Conservation (phyloP, 306 rosid species). For the Trifolium subterraneum region DNA sequence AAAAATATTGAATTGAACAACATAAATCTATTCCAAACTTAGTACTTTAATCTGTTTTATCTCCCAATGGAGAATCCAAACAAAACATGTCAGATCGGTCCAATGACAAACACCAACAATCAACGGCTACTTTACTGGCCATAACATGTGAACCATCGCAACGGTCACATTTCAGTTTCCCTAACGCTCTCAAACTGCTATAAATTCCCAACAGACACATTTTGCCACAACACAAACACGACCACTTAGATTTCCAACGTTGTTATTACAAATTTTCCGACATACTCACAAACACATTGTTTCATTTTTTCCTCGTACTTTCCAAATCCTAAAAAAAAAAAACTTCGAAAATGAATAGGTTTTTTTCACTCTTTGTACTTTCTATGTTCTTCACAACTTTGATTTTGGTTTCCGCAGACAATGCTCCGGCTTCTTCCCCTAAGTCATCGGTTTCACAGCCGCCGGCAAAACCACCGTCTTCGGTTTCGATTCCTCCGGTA, state of each 20-base stretch:
- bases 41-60: slow-evolving; percentile 9
- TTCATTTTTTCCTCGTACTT: slow-evolving; percentile 22
- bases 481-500: slow-evolving; percentile 18
- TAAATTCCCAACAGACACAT: slow-evolving; percentile 35
- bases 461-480: slow-evolving; percentile 47
- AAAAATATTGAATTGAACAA: neutral
- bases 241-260: slow-evolving; percentile 5
- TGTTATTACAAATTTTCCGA: neutral
- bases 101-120: slow-evolving; percentile 23
- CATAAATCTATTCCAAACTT: slow-evolving; percentile 17
- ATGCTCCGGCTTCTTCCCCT: slow-evolving; percentile 81
- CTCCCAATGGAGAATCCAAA: neutral
- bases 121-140: slow-evolving; percentile 72
- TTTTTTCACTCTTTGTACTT: slow-evolving; percentile 42
- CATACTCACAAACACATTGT: neutral
- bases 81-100: slow-evolving; percentile 17
- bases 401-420: slow-evolving; percentile 45
- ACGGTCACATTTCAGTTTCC: slow-evolving; percentile 60
- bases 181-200: slow-evolving; percentile 18
- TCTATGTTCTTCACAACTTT: slow-evolving; percentile 34
- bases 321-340: neutral
- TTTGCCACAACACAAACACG: neutral
- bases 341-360: slow-evolving; percentile 42
- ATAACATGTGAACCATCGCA: slow-evolving; percentile 50
- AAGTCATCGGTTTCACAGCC: slow-evolving; percentile 36